Base-by-base conservation (phyloP, 495 filamentous ascomycete species). In the Evernia prunastri region DNA sequence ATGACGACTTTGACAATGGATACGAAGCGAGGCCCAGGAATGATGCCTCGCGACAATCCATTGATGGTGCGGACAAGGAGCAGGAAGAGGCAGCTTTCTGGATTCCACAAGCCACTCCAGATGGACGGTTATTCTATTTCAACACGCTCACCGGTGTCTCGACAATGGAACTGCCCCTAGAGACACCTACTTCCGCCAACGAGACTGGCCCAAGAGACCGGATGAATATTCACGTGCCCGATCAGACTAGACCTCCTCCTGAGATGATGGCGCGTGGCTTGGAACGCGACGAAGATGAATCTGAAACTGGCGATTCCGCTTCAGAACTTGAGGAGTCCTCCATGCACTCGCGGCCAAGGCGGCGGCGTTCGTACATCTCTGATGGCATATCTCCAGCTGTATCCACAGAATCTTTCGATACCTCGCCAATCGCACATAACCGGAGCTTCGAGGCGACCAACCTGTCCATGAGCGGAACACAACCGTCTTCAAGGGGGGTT, bases 61-160 rank as follows among this genome's bases (percentile, higher is more conserved):
- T 89, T 23, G 91, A 95, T 66, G 86, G 86, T 20, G 80, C 79
- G 1, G 83, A 84, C 36, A 83, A 79, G 56, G 87, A 89, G 63
- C 87, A 90, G 75, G 92, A 95, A 67, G 87, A 96, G 71, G 90
- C 94, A 57, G 91, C 92, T 58, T 97, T 94, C 73, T 98, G 94
- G 94, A 96, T 98, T 69, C 95, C 95, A 4, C 94, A 98, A 73
- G 95, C 92, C 18, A 98, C 95, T 7, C 87, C 90, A 1, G 91
- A 97, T 72, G 94, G 94, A 57, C 84, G 90, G 61, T 75, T 97
- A n/a, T 97, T 91, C 72, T 98, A 97, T 72, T 97, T 95, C 81
- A 98, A 98, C 70, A 97, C 92, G 9, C 84, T 96, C 73, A 98
- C 94, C 0, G 91, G 91, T 45, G 90, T 89, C 65, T 95, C 89